A percentile compares a stretch with the other conserved stretches of the same genome.
Conservation (phyloP, 1,284 basidiomycete genomes). For the Irpex lacteus region DNA sequence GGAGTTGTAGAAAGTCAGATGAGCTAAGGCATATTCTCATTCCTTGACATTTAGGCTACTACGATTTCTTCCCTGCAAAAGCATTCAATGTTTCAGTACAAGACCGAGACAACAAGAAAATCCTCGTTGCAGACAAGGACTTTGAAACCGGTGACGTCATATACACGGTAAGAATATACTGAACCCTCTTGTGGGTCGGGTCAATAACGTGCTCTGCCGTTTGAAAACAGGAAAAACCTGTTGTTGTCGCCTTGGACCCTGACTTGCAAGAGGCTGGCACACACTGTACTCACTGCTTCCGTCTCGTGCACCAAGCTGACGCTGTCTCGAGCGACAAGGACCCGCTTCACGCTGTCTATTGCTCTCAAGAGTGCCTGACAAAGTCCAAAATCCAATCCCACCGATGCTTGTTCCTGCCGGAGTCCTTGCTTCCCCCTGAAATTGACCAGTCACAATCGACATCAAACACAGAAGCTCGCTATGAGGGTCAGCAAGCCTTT, state of each 20-base stretch:
- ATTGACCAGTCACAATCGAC: slow-evolving; percentile 29
- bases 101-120: slow-evolving; percentile 42
- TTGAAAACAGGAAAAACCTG: slow-evolving; percentile 59
- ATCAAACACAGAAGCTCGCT: slow-evolving; percentile 41
- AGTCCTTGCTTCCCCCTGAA: slow-evolving; percentile 56
- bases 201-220: not conserved
- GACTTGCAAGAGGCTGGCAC: slow-evolving; percentile 66
- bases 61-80: slow-evolving; percentile 68
- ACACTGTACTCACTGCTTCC: slow-evolving; percentile 72
- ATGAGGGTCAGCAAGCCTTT: slow-evolving; percentile 56
- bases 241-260: slow-evolving; percentile 64
- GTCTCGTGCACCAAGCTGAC: slow-evolving; percentile 43
- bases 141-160: slow-evolving; percentile 69
- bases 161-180: slow-evolving; percentile 54
- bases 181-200: not conserved
- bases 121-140: slow-evolving; percentile 67
- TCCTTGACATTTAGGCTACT: slow-evolving; percentile 57
- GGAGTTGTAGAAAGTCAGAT: slow-evolving; percentile 15
- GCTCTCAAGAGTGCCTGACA: slow-evolving; percentile 64
- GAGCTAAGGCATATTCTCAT: slow-evolving; percentile 15
- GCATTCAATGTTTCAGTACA: slow-evolving; percentile 64
- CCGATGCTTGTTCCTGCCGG: slow-evolving; percentile 66
- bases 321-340: slow-evolving; percentile 47
- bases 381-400: slow-evolving; percentile 58
- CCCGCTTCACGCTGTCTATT: slow-evolving; percentile 60